These are phyloP conservation scores for Talaromyces sp. DNA, from an alignment of 2,329 filamentous ascomycete genomes.

Conservation along the genomic window DNA sequence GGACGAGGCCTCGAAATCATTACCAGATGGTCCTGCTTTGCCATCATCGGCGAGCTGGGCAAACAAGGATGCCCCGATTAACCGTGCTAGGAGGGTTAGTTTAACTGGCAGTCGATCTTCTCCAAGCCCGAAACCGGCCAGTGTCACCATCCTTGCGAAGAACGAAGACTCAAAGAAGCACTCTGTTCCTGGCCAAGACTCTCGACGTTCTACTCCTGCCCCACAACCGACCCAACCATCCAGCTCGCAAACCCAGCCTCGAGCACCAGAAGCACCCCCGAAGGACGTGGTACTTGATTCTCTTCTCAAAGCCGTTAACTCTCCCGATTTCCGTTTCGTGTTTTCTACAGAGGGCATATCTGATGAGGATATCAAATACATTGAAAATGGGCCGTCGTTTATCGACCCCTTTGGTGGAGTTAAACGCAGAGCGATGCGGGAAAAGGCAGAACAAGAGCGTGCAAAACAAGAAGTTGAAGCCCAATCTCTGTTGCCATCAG, in stretches of 20 bases:
- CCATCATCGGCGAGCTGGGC: constrained; percentile 95
- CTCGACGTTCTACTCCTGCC: constrained; percentile 20
- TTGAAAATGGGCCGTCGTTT: constrained; percentile 64
- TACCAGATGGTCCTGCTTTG: constrained; percentile 80
- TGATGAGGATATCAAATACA: constrained; percentile 46
- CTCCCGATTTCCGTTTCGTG: constrained; percentile 48
- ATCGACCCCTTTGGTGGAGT: constrained; percentile 79
- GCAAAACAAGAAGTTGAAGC: constrained; percentile 50
- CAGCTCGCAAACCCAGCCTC: constrained; percentile 17
- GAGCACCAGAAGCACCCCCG: constrained; percentile 14
- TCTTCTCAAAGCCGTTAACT: constrained; percentile 44
- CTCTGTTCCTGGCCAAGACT: constrained; percentile 19
- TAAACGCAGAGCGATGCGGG: constrained; percentile 71
- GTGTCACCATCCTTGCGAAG: constrained; percentile 38
- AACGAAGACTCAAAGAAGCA: constrained; percentile 32
- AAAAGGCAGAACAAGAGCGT: constrained; percentile 61
- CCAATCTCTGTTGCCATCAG: constrained; percentile 48
- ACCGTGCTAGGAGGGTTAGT: constrained; percentile 65
- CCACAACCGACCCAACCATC: constrained; percentile 19
- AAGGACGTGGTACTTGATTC: constrained; percentile 32
- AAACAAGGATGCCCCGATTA: constrained; percentile 57
- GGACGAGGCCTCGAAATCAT: constrained; percentile 54
- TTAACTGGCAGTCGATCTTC: constrained; percentile 75
- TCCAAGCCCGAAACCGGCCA: constrained; percentile 66
- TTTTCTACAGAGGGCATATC: constrained; percentile 46